Conservation (phyloP, 495 filamentous ascomycete genomes). For the Aspergillus bertholletiae region DNA sequence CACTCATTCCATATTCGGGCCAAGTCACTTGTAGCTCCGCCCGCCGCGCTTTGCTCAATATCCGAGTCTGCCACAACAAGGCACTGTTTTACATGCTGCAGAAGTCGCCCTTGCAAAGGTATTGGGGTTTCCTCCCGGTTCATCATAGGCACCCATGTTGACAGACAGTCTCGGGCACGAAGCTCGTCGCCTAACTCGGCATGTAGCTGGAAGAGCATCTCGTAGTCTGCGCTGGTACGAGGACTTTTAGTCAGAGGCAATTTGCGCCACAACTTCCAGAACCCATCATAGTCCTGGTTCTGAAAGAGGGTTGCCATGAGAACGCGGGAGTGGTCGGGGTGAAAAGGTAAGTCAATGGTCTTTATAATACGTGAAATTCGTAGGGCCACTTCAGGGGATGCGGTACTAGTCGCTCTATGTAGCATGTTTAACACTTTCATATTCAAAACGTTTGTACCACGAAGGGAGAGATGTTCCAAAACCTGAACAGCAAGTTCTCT, state of each 20-base stretch:
- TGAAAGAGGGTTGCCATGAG: conserved; percentile 42
- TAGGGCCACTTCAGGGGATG: not conserved
- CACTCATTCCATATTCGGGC: conserved; percentile 30
- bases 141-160: conserved; percentile 56
- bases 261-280: conserved; percentile 62
- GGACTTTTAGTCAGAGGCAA: conserved; percentile 44
- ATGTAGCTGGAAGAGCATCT: conserved; percentile 49
- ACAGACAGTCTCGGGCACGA: conserved; percentile 46
- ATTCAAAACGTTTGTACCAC: conserved; percentile 39
- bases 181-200: conserved; percentile 42
- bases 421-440: conserved; percentile 43
- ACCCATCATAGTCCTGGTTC: conserved; percentile 46
- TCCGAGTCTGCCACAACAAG: conserved; percentile 48
- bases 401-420: conserved; percentile 24
- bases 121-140: conserved; percentile 53
- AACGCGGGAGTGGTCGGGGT: conserved; percentile 42
- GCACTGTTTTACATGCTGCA: conserved; percentile 44
- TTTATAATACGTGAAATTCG: conserved; percentile 27
- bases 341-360: conserved; percentile 39
- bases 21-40: conserved; percentile 19
- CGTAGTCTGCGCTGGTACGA: conserved; percentile 55
- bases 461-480: conserved; percentile 41
- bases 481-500: conserved; percentile 41
- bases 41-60: conserved; percentile 27
- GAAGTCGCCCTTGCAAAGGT: conserved; percentile 34